These are phyloP conservation scores for Cladosporium sp. DNA, from an alignment of 2,329 filamentous ascomycete genomes.

Conservation along the genomic window DNA sequence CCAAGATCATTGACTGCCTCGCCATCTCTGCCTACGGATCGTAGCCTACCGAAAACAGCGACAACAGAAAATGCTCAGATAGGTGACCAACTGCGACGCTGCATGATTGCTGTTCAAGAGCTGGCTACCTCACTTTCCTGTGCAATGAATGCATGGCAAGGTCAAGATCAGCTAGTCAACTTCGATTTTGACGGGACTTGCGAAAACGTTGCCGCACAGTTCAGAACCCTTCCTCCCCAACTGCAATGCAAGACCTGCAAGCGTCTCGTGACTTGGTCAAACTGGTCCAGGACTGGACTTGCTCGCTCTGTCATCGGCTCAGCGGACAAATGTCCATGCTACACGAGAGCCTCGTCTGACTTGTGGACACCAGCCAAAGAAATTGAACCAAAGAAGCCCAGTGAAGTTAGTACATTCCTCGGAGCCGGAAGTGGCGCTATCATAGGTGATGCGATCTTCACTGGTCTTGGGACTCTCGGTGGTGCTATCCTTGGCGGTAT, in stretches of 20 bases:
- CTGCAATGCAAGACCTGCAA: not conserved
- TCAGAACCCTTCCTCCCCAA: not conserved
- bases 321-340: too few species aligned
- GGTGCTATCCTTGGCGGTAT: conserved; percentile 39
- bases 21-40: not conserved
- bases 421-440: conserved; percentile 41
- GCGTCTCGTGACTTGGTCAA: not conserved
- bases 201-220: not conserved
- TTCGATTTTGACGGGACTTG: not conserved
- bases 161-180: not conserved
- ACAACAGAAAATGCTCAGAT: not conserved
- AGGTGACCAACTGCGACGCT: not conserved
- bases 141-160: not conserved
- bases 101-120: conserved; percentile 4
- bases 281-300: not conserved
- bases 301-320: too few species aligned
- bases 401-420: conserved; percentile 38
- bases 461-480: conserved; percentile 36
- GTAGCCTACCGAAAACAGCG: not conserved
- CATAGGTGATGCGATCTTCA: conserved; percentile 41
- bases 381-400: too few species aligned
- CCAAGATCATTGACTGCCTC: not conserved
- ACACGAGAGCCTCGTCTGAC: too few species aligned
- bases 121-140: not conserved
- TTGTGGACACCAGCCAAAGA: too few species aligned